These are phyloP conservation scores for Ophiocordyceps camponoti-saundersi DNA, from an alignment of 2,329 filamentous ascomycete genomes.

Conservation along the genomic window DNA sequence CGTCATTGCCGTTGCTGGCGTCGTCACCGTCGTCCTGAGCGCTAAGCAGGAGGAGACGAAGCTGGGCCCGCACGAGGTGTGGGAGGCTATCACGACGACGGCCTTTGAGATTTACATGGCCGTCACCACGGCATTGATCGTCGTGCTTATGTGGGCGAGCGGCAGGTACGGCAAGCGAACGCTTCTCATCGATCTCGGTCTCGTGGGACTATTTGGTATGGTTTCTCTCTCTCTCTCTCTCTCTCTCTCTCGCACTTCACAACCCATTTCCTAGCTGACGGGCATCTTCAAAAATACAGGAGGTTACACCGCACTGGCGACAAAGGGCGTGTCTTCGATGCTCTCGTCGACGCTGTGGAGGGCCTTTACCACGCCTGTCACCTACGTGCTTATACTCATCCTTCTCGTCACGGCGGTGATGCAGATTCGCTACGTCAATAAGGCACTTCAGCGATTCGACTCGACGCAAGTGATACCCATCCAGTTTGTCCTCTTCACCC, in stretches of 20 bases:
- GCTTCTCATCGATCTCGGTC: constrained; percentile 80
- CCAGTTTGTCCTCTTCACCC: constrained; percentile 91
- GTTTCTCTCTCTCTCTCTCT: constrained; percentile 1
- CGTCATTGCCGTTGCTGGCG: constrained; percentile 68
- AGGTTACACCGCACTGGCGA: constrained; percentile 91
- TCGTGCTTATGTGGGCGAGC: constrained; percentile 65
- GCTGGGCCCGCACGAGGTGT: constrained; percentile 78
- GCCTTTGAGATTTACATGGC: constrained; percentile 85
- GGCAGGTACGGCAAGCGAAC: constrained; percentile 68
- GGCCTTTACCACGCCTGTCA: constrained; percentile 80
- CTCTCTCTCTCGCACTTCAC: neutral
- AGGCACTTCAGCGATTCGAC: constrained; percentile 73
- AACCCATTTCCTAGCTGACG: neutral
- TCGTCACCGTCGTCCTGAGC: constrained; percentile 83
- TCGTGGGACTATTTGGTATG: constrained; percentile 84
- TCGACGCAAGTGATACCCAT: constrained; percentile 96
- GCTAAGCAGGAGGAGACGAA: constrained; percentile 81
- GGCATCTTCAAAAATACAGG: constrained; percentile 28
- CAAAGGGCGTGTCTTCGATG: constrained; percentile 91
- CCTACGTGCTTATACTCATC: constrained; percentile 68
- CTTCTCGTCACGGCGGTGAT: constrained; percentile 75
- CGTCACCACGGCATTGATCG: constrained; percentile 57
- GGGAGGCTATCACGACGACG: constrained; percentile 70
- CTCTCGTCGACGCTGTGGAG: constrained; percentile 80
- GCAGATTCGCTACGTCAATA: constrained; percentile 96